These are phyloP conservation scores for Mucor racemosus DNA, from an alignment of 371 early-diverging fungal species.

Conservation along the genomic window DNA sequence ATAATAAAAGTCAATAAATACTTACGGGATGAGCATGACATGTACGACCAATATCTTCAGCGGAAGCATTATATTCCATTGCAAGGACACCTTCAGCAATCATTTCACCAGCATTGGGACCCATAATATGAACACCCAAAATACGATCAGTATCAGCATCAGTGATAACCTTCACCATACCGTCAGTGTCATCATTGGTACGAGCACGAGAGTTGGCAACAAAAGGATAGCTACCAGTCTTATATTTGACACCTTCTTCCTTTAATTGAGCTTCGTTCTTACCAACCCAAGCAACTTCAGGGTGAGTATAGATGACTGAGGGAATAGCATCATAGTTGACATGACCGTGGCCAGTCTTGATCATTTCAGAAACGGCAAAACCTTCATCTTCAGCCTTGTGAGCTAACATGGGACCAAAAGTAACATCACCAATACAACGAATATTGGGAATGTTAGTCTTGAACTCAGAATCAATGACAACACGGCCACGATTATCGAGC, in stretches of 20 bases:
- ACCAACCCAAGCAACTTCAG: conserved; percentile 99
- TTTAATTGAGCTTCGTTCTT: conserved; percentile 94
- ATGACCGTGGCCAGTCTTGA: conserved; percentile 90
- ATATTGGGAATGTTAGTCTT: conserved; percentile 88
- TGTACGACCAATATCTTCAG: conserved; percentile 96
- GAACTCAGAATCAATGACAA: conserved; percentile 87
- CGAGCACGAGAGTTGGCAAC: conserved; percentile 97
- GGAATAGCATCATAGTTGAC: conserved; percentile 98
- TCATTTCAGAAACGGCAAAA: conserved; percentile 92
- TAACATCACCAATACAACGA: conserved; percentile 96
- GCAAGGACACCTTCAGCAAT: conserved; percentile 97
- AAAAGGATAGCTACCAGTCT: conserved; percentile 92
- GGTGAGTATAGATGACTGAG: conserved; percentile 97
- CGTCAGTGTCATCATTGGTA: conserved; percentile 94
- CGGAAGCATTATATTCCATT: conserved; percentile 95
- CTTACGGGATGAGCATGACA: conserved; percentile 94
- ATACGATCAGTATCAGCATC: conserved; percentile 97
- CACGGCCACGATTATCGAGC: conserved; percentile 87
- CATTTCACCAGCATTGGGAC: conserved; percentile 98
- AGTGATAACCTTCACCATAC: conserved; percentile 93
- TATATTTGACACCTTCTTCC: conserved; percentile 83
- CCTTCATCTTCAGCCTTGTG: conserved; percentile 99
- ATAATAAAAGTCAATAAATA: neutral
- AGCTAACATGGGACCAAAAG: conserved; percentile 97
- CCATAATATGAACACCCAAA: conserved; percentile 96